Base-by-base conservation (phyloP, 345 rosid species). In the Aquilaria yunnanensis region DNA sequence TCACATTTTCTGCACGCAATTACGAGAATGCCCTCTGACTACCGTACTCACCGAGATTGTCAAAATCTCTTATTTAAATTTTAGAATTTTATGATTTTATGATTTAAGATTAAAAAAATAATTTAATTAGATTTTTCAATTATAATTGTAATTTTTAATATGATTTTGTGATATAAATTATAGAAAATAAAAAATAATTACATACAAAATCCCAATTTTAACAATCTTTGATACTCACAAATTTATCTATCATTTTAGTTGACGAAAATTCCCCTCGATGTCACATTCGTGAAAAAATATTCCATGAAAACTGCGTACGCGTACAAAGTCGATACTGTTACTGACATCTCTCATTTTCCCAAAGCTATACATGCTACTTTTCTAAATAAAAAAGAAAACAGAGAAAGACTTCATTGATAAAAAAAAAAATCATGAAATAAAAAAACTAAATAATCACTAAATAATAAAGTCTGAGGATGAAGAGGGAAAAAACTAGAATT, bases 21-120 rank as follows among this genome's bases (percentile, higher is more conserved):
- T 56, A 65, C 70, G 33, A 53, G 29, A 71, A 31, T 29, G 37
- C 52, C 71, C 70, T 51, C 71, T 73, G 78, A 71, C 77, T 59
- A 59, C 60, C 30, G 1, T 8, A 13, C 2, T 12, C 46, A 60
- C 48, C 62, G 7, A 55, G 14, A 0, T 8, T 7, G 50, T 31
- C 37, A 47, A 31, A 1, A 10, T 11, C 58, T 53, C 13, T 70
- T 69, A 49, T 23, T 23, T 23, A 23, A 23, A 23, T 23, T 23
- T 23, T 23, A 23, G 23, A 23, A 23, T 23, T 23, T 23, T 23
- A 23, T 23, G 23, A 23, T 23, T 23, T 23, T 23, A 23, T 23
- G 23, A 23, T 23, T 23, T 23, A 23, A 23, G 23, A 23, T 23
- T 23, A 23, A 23, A 23, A 23, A 23, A 23, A 23, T 23, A 23